These are phyloP conservation scores for Lyophyllum shimeji DNA, from an alignment of 768 basidiomycete genomes.

Conservation along the genomic window DNA sequence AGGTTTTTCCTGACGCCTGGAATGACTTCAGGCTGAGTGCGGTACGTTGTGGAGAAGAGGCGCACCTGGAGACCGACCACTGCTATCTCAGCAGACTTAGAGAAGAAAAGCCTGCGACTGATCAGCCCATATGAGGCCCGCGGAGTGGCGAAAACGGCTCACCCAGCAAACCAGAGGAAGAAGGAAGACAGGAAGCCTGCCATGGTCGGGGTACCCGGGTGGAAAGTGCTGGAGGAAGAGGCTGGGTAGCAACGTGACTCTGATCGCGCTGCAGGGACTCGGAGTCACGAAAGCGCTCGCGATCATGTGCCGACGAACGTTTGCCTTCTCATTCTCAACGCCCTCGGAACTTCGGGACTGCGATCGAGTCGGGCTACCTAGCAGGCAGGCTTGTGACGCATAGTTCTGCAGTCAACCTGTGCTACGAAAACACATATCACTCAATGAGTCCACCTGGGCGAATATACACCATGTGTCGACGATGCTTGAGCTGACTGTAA, in stretches of 20 bases:
- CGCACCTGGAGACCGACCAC: conserved; percentile 87
- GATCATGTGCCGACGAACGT: too few relatives aligned
- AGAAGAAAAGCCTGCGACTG: conserved; percentile 72
- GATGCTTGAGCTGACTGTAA: too few relatives aligned
- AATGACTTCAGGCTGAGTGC: background rate
- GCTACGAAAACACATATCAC: too few relatives aligned
- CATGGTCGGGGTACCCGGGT: conserved; percentile 24
- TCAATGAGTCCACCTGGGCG: too few relatives aligned
- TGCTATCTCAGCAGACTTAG: conserved; percentile 84
- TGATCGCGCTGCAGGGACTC: background rate
- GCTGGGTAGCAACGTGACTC: background rate
- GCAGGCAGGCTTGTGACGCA: too few relatives aligned
- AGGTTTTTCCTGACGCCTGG: conserved; percentile 93
- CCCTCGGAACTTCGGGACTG: too few relatives aligned
- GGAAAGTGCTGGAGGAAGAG: background rate
- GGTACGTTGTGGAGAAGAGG: background rate
- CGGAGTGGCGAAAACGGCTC: conserved; percentile 2
- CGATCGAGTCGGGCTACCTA: too few relatives aligned
- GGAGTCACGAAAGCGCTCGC: too few relatives aligned
- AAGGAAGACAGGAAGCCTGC: conserved; percentile 40
- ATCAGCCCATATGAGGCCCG: background rate
- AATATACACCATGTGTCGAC: too few relatives aligned
- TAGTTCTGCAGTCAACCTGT: too few relatives aligned
- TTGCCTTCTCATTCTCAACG: too few relatives aligned
- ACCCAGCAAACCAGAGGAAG: conserved; percentile 49